phyloP scores from a whole-genome alignment of 139 green algal genomes.

The Chlamydomonas applanata region DNA sequence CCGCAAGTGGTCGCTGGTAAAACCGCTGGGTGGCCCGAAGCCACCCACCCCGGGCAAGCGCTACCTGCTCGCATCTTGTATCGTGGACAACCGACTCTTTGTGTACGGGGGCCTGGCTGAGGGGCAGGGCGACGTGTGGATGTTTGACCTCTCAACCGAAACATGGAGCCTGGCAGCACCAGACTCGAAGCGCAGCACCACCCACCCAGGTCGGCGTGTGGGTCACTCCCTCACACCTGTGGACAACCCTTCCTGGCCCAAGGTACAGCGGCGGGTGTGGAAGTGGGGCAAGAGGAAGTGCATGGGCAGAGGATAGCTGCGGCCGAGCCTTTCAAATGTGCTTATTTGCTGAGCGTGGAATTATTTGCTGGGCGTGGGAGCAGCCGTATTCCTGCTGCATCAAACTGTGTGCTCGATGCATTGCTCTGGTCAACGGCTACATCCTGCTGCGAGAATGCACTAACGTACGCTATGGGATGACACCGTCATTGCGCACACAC shows the following conservation, averaged over 20 bases:
- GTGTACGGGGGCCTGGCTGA: constrained; percentile 31
- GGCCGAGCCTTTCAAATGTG: too few relatives aligned
- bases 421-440: too few relatives aligned
- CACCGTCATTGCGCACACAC: too few relatives aligned
- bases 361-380: too few relatives aligned
- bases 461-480: too few relatives aligned
- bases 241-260: background rate
- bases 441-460: too few relatives aligned
- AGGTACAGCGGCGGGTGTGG: too few relatives aligned
- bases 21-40: background rate
- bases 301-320: too few relatives aligned
- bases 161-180: constrained; percentile 4
- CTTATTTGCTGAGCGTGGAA: too few relatives aligned
- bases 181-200: background rate
- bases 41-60: constrained; percentile 24
- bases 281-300: too few relatives aligned
- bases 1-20: background rate
- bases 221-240: background rate
- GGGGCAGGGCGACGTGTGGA: constrained; percentile 39
- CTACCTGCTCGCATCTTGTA: constrained; percentile 12
- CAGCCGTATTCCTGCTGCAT: too few relatives aligned
- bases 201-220: background rate
- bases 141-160: background rate
- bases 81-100: constrained; percentile 9
- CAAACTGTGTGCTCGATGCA: too few relatives aligned